Base-by-base conservation (phyloP, 495 filamentous ascomycete genomes). In the Oleoguttula mirabilis region DNA sequence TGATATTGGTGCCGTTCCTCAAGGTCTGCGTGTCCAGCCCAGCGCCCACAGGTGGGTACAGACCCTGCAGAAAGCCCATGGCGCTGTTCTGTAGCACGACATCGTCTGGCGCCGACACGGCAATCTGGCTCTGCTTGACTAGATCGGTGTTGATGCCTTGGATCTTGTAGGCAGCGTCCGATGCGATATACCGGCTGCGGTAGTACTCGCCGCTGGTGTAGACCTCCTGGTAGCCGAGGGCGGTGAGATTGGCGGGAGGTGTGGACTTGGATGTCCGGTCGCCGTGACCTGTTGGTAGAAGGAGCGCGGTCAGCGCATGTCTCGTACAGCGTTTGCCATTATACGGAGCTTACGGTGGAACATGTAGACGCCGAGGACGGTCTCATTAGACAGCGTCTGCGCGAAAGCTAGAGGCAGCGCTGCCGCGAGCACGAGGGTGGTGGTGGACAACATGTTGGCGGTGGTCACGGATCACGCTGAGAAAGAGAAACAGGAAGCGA, bases 131-230 rank as follows among this genome's bases (percentile, higher is more conserved):
- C 14, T 69, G 60, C 40, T 71, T 69, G 52, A 80, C 75, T 15
- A 71, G 41, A 27, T 74, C 55, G n/a, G 65, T 41, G 50, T 64
- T 70, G 46, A 84, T 69, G 16, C 73, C 75, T 21, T 62, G 52
- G 47, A 83, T 79, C 34, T 69, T 65, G 35, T 59, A 62, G 16
- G 65, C 35, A 8, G 73, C 67, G 28, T 56, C 57, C 11, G 60
- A 54, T n/a, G 61, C 51, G 45, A 82, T 67, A 53, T 82, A 84
- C 7, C 74, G 70, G 36, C 66, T 47, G 40, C 77, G 69, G 53
- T 75, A 84, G 63, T 71, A 80, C 14, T 72, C 63, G 14, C 76
- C 77, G 8, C 74, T 61, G 34, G 64, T 61, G 47, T 71, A 77
- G 50, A 83, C 63, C 58, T 88, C 68, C 10, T 49, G 54, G 54